Evolutionary conservation across 2,329 filamentous ascomycete genomes (phyloP), one percentile per base, ranked within the genome.

Genomic region (Septoria linicola): DNA sequence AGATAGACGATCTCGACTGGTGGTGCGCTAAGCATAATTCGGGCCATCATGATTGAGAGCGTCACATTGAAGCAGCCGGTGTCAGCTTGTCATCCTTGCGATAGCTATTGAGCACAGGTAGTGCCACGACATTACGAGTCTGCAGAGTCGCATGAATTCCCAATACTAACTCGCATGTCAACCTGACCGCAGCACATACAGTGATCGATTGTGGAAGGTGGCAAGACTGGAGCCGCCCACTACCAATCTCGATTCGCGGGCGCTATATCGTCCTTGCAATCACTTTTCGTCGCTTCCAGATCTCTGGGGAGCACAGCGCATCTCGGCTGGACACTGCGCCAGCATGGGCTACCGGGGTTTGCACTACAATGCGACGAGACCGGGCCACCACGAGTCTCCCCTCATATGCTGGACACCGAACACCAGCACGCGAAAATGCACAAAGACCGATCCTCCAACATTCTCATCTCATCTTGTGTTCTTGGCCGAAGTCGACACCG

Each of bases 231-330:
- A n/a, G n/a, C n/a, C n/a, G n/a, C n/a, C n/a, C n/a, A n/a, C n/a
- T n/a, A n/a, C n/a, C n/a, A n/a, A n/a, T 16, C 34, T 3, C 17
- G 16, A 36, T 14, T 36, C 34, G 34, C 16, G 34, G 34, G 14
- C 7, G 20, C 3, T n/a, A 3, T 21, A 20, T 14, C 30, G 42
- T 35, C 14, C 31, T 41, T 37, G 49, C 42, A 52, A 17, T 30
- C 42, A 35, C 35, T 46, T 51, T 41, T 51, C 35, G 49, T 51
- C 42, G 49, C 35, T 51, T 46, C 48, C 34, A 37, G 23, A 16
- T 31, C 25, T 19, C 17, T 36, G 48, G 41, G 39, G 19, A 7
- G 19, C 23, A 36, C 21, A 41, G 8, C 14, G 19, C 31, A 23
- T 32, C 19, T 36, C 31, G n/a, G 19, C 19, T 16, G 20, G 27